Conservation (phyloP, 2,329 filamentous ascomycete species). For the Aureobasidium sp. region DNA sequence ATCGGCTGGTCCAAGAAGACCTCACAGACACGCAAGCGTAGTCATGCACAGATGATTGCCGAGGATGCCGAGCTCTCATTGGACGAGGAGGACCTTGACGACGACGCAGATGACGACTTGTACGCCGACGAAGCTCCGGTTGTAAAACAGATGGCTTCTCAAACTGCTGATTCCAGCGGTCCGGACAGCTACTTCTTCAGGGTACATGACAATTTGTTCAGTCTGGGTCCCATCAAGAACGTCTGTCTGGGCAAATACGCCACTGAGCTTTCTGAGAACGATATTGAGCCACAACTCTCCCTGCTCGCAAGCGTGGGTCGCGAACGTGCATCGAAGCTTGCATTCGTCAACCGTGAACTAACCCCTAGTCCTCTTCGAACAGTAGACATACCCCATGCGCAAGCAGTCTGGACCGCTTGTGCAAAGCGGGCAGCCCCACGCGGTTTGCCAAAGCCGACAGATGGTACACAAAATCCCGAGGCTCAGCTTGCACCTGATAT, state of each 20-base stretch:
- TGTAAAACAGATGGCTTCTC: conserved; percentile 32
- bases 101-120: conserved; percentile 55
- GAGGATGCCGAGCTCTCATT: conserved; percentile 38
- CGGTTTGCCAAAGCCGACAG: conserved; percentile 36
- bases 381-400: conserved; percentile 65
- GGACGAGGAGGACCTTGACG: conserved; percentile 54
- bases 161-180: conserved; percentile 38
- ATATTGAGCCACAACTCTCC: conserved; percentile 34
- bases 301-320: conserved; percentile 54
- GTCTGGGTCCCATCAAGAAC: conserved; percentile 71
- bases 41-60: conserved; percentile 53
- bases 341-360: conserved; percentile 70
- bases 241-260: conserved; percentile 57
- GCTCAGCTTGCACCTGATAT: conserved; percentile 42
- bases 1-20: conserved; percentile 71
- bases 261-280: conserved; percentile 32
- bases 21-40: conserved; percentile 55
- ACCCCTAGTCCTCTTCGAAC: conserved; percentile 64
- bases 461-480: conserved; percentile 38
- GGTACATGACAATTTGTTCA: conserved; percentile 68
- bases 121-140: conserved; percentile 51
- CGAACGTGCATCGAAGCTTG: conserved; percentile 61
- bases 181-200: conserved; percentile 64
- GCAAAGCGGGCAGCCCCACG: conserved; percentile 26
- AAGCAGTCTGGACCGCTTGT: conserved; percentile 72